Evolutionary conservation across 352 stramenopile species (phyloP), one percentile per base, ranked within the genome.

Genomic region (Nothophytophthora sp.): DNA sequence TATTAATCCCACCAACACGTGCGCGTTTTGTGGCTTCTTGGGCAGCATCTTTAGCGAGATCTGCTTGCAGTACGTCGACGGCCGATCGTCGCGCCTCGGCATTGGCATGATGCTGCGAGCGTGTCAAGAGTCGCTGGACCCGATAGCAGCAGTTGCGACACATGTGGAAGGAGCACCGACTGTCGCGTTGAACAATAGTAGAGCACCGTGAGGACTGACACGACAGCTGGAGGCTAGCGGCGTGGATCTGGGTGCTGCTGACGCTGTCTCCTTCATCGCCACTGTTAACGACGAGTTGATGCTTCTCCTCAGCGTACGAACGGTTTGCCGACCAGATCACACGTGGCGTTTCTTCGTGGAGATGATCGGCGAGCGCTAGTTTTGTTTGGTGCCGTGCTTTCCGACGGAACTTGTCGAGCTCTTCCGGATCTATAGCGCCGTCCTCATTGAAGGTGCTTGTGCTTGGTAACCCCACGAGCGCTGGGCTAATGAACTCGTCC

Each of bases 101-200:
- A 38, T 73, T 70, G 1, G 32, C 32, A 24, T 70, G 59, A 18
- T 63, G 50, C 12, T 61, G 42, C 5, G 55, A 70, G 24, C 42
- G 59, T 23, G 48, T 52, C 18, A 72, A 15, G 4, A 88, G 57
- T 9, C 76, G 64, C 47, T 90, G 80, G 36, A 87, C 67, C 18
- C 67, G 65, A 34, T 90, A 90, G 52, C 80, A 90, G 53, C 80
- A 90, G 29, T 63, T 85, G 23, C 76, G 70, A 39, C 76, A 88
- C 29, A 73, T 55, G 22, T 66, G 47, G 28, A 88, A 86, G 4
- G 55, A 40, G 30, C 80, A 90, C 22, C 24, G 37, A 47, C 51
- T 84, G 8, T 78, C 56, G 39, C 50, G 66, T 37, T 73, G 64
- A 13, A 87, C 34, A 22, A 40, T 48, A 19, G 61, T 23, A n/a